Evolutionary conservation across 192 early-diverging fungal species (phyloP), one percentile per base, ranked within the genome.

Genomic region (Coemansia sp.): DNA sequence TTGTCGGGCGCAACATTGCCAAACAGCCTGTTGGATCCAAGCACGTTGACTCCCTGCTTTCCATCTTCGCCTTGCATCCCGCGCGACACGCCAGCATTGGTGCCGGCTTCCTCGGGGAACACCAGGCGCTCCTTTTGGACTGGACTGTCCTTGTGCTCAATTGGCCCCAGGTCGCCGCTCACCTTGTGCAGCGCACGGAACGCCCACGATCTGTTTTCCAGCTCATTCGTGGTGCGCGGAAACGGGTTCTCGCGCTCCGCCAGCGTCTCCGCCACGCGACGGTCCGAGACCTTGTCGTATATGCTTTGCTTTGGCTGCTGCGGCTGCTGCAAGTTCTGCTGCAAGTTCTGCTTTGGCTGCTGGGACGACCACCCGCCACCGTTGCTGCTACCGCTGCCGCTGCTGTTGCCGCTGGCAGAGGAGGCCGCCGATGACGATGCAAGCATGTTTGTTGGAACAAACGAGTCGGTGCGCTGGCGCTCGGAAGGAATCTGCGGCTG

Each of bases 361-460:
- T 32, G 32, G 32, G 32, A 32, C 32, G 32, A 32, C 32, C 32
- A 32, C 2, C 32, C 32, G 32, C 40, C 39, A 44, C 13, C 25
- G 46, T 17, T 58, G 37, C 57, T 53, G 12, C 58, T 42, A 22
- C 37, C 32, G 32, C 32, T 37, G 51, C 38, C 43, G 17, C 16
- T 17, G 17, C 46, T 38, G 5, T 32, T 32, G 4, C 22, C 51
- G 51, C 48, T 17, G 6, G 48, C 16, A 7, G 16, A 17, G n/a
- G 16, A 17, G 7, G n/a, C 6, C 1, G n/a, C 7, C 4, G 51
- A 54, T 7, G 51, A 54, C 8, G 51, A 20, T 5, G 20, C 51
- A 54, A 75, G 60, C 69, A 68, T 50, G 25, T 45, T 79, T 22
- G 77, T 79, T 5, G 77, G 77, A 5, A 79, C 65, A 58, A 74